These are phyloP conservation scores for Tetraselmis striata DNA, from an alignment of 139 green algal species.

Conservation along the genomic window DNA sequence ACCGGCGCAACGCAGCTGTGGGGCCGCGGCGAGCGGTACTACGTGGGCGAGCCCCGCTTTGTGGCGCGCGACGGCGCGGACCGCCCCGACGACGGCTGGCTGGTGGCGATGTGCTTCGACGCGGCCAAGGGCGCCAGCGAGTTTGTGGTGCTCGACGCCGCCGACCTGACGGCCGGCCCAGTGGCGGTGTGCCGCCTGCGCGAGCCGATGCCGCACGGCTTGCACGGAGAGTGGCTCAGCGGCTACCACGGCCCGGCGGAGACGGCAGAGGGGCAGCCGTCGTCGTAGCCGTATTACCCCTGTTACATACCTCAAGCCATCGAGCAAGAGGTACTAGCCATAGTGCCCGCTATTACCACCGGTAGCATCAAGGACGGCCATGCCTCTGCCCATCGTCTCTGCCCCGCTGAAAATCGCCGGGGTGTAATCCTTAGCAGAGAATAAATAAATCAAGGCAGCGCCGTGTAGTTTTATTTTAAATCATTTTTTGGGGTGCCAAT, in stretches of 20 bases:
- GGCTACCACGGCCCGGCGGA: slow-evolving; percentile 12
- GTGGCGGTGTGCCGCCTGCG: slow-evolving; percentile 29
- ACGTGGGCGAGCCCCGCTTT: slow-evolving; percentile 8
- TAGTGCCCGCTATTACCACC: too few species aligned
- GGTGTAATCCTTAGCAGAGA: too few species aligned
- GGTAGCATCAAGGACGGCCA: too few species aligned
- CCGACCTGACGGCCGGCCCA: slow-evolving; percentile 28
- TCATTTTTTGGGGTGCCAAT: too few species aligned
- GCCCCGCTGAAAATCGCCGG: too few species aligned
- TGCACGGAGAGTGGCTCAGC: slow-evolving; percentile 38
- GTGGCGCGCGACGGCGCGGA: slow-evolving; percentile 1
- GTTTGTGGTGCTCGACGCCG: slow-evolving; percentile 47
- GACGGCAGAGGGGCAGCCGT: too few species aligned
- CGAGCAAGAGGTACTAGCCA: too few species aligned
- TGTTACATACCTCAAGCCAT: too few species aligned
- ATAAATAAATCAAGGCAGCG: too few species aligned
- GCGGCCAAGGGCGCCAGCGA: slow-evolving; percentile 7
- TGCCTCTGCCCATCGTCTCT: too few species aligned
- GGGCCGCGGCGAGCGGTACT: not conserved
- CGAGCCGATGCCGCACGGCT: slow-evolving; percentile 22
- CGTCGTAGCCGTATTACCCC: too few species aligned
- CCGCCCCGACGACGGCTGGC: slow-evolving; percentile 26
- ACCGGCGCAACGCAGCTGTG: not conserved
- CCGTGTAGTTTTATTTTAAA: too few species aligned
- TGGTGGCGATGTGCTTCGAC: slow-evolving; percentile 27